Evolutionary conservation across 2,329 filamentous ascomycete genomes (phyloP).

Genomic region (Fusarium clavum): DNA sequence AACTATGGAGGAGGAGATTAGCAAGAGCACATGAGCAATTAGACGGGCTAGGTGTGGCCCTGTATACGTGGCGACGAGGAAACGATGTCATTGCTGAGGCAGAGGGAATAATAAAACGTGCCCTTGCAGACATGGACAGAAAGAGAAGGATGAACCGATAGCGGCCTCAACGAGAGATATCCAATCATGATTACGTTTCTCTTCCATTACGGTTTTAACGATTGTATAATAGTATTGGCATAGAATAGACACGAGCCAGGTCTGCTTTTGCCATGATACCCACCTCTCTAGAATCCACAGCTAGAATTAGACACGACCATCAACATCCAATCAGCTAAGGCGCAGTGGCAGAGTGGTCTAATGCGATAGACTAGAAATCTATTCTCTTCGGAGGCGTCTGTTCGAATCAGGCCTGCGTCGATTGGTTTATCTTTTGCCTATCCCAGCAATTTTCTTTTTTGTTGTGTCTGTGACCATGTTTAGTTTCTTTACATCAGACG

Average conservation of each 20-base stretch:
- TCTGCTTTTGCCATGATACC: background rate
- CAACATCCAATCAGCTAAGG: constrained; percentile 34
- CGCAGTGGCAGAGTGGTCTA: constrained; percentile 42
- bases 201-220: background rate
- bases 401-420: constrained; percentile 43
- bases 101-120: constrained; percentile 70
- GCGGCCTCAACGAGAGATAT: background rate
- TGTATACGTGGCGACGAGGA: constrained; percentile 80
- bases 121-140: constrained; percentile 58
- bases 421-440: too few species aligned
- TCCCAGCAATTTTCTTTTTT: background rate
- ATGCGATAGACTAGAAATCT: constrained; percentile 43
- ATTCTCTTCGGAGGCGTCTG: constrained; percentile 42
- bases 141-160: constrained; percentile 35
- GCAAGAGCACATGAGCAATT: constrained; percentile 72
- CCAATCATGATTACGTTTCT: background rate
- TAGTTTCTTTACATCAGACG: too few species aligned
- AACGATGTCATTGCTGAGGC: constrained; percentile 76
- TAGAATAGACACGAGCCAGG: background rate
- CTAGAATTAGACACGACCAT: background rate
- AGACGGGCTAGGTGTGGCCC: constrained; percentile 71
- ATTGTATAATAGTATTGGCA: constrained; percentile 9
- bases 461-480: background rate
- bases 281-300: background rate
- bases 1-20: constrained; percentile 77